These are phyloP conservation scores for Skeletonema tropicum DNA, from an alignment of 108 stramenopile genomes.

Conservation along the genomic window DNA sequence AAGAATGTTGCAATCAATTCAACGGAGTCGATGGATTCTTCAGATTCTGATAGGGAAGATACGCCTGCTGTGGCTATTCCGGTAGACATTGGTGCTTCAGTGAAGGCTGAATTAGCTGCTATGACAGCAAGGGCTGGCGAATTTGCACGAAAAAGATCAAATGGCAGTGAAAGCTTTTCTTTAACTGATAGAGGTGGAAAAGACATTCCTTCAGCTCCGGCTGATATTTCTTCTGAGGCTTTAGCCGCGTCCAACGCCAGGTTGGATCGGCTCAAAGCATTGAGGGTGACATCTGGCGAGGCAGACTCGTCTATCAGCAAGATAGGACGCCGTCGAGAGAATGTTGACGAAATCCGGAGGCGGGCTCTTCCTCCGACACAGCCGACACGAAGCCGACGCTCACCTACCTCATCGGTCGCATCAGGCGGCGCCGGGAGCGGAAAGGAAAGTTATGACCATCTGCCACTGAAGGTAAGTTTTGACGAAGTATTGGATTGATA, in stretches of 20 bases:
- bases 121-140: slow-evolving; percentile 40
- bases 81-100: slow-evolving; percentile 34
- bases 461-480: slow-evolving; percentile 31
- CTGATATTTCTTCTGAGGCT: slow-evolving; percentile 33
- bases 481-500: background rate
- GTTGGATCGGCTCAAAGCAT: slow-evolving; percentile 32
- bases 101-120: slow-evolving; percentile 35
- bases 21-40: slow-evolving; percentile 1
- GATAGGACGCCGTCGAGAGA: slow-evolving; percentile 21
- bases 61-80: slow-evolving; percentile 30
- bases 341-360: slow-evolving; percentile 41
- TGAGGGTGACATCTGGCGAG: slow-evolving; percentile 8
- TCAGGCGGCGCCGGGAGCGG: slow-evolving; percentile 5
- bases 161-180: background rate
- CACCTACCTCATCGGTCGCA: slow-evolving; percentile 6
- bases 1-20: slow-evolving; percentile 23
- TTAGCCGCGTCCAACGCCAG: slow-evolving; percentile 36
- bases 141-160: slow-evolving; percentile 8
- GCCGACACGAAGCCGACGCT: background rate
- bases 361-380: slow-evolving; percentile 18
- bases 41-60: slow-evolving; percentile 21
- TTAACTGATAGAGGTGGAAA: background rate
- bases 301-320: slow-evolving; percentile 5
- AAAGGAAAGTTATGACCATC: slow-evolving; percentile 28
- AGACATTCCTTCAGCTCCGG: background rate